Evolutionary conservation across 2,329 filamentous ascomycete genomes (phyloP).

Genomic region (Aureobasidium sp.): DNA sequence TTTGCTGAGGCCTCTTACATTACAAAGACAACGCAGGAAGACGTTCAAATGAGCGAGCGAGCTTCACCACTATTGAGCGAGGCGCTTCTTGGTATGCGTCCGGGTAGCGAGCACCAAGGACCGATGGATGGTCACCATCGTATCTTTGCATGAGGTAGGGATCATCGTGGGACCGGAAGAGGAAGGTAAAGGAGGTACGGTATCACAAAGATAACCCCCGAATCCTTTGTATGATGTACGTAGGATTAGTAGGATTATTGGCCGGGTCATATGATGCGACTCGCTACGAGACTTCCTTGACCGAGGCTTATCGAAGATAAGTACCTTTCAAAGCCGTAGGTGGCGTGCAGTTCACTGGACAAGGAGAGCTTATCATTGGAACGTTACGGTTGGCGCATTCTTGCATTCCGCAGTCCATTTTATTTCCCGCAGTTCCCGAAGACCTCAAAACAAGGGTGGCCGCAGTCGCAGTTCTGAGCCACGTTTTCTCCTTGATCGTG

Average conservation of each 20-base stretch:
- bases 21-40: background rate
- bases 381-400: background rate
- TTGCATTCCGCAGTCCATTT: background rate
- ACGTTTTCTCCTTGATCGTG: background rate
- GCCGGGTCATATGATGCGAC: background rate
- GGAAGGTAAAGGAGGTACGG: background rate
- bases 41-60: background rate
- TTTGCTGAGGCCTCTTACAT: background rate
- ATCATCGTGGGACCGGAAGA: background rate
- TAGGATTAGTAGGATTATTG: slow-evolving; percentile 1
- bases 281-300: background rate
- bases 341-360: background rate
- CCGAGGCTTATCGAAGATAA: slow-evolving; percentile 9
- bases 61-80: background rate
- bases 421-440: background rate
- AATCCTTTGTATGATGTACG: background rate
- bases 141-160: background rate
- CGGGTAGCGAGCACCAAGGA: background rate
- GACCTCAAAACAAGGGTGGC: slow-evolving; percentile 3
- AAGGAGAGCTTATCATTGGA: background rate
- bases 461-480: background rate
- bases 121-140: background rate
- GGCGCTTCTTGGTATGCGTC: background rate
- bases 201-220: background rate
- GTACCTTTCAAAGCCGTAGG: background rate